Conservation (phyloP, 148 eudicot genomes). For the Camellia granthamiana region DNA sequence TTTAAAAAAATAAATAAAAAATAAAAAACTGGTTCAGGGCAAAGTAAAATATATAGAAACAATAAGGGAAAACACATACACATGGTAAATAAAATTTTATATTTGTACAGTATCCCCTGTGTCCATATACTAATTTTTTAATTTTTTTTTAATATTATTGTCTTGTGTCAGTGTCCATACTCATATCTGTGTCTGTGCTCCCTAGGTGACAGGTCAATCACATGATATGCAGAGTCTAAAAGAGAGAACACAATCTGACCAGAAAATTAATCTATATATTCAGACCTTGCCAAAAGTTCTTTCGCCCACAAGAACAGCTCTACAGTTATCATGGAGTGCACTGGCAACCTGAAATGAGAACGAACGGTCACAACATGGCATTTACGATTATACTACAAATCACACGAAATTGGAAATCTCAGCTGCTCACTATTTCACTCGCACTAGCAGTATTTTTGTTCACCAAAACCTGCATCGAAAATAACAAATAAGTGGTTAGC, state of each 20-base stretch:
- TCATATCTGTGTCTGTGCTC: no score
- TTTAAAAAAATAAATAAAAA: no score
- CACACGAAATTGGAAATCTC: slow-evolving; percentile 2
- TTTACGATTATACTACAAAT: background rate
- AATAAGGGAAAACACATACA: no score
- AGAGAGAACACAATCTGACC: background rate
- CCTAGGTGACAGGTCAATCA: background rate
- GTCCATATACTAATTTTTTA: no score
- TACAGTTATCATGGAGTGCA: slow-evolving; percentile 97
- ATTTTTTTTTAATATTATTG: no score
- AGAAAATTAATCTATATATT: background rate
- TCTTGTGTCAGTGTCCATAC: no score
- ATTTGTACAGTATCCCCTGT: no score
- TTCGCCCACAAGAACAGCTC: slow-evolving; percentile 91
- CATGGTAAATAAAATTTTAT: no score
- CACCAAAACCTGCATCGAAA: slow-evolving; percentile 75
- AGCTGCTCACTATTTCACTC: slow-evolving; percentile 83
- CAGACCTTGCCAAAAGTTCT: slow-evolving; percentile 89
- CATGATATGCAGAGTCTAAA: background rate
- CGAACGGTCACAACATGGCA: slow-evolving; percentile 21
- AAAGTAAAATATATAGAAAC: no score
- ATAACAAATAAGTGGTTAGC: slow-evolving; percentile 2
- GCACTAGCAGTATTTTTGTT: slow-evolving; percentile 95
- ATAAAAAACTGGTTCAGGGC: no score
- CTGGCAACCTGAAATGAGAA: slow-evolving; percentile 71